A percentile compares a stretch with the other conserved stretches of the same genome.
Evolutionary conservation across 768 basidiomycete genomes (phyloP).

Genomic region (Lanmaoa pseudosensibilis): DNA sequence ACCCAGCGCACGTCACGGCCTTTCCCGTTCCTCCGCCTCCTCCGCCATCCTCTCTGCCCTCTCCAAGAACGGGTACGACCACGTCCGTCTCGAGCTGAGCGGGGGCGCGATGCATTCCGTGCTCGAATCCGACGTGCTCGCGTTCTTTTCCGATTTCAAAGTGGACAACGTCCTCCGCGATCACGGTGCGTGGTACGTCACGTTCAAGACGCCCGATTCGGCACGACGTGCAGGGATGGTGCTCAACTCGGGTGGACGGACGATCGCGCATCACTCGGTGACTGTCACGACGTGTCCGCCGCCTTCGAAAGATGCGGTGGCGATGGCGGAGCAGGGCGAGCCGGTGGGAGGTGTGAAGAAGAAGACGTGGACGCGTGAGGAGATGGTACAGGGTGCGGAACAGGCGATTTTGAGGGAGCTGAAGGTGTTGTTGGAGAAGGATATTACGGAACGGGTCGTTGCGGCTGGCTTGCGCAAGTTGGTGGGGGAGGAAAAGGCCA

Average conservation of each 20-base stretch:
- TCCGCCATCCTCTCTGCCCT: conserved; percentile 42
- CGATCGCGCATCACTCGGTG: conserved; percentile 60
- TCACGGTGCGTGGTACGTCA: conserved; percentile 74
- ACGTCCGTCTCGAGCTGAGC: conserved; percentile 59
- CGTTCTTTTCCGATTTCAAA: conserved; percentile 69
- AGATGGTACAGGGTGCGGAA: conserved; percentile 55
- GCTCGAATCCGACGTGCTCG: conserved; percentile 64
- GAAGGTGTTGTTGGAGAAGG: conserved; percentile 55
- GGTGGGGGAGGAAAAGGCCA: conserved; percentile 52
- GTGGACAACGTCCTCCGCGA: conserved; percentile 74
- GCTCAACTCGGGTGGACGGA: conserved; percentile 50
- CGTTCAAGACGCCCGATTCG: conserved; percentile 61
- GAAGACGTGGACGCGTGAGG: conserved; percentile 48
- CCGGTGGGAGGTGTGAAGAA: conserved; percentile 38
- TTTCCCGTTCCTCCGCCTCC: conserved; percentile 22
- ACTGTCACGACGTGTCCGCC: conserved; percentile 47
- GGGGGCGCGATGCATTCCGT: conserved; percentile 48
- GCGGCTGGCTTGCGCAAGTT: conserved; percentile 51
- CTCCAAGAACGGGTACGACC: conserved; percentile 61
- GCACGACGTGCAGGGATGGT: conserved; percentile 72
- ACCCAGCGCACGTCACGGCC: conserved; percentile 25
- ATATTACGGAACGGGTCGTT: conserved; percentile 63
- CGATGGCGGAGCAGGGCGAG: conserved; percentile 30
- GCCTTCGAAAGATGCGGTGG: conserved; percentile 35
- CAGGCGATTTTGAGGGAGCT: conserved; percentile 60